A percentile compares a stretch with the other conserved stretches of the same genome.
These are phyloP conservation scores for Hysterium pulicare DNA, from an alignment of 2,329 filamentous ascomycete genomes.

Conservation along the genomic window DNA sequence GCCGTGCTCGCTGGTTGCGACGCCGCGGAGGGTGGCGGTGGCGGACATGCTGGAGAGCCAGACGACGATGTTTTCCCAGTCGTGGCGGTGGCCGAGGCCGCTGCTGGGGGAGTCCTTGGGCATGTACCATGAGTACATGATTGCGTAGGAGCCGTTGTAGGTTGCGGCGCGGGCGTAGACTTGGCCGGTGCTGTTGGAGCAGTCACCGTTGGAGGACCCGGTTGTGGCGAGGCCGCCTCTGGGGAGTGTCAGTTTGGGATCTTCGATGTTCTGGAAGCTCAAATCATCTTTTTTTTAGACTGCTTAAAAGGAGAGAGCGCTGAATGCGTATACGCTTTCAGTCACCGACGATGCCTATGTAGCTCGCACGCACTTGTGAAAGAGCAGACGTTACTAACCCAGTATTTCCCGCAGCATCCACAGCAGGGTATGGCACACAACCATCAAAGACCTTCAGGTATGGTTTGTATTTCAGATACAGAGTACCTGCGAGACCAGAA, in stretches of 20 bases:
- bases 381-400: slow-evolving; percentile 42
- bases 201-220: slow-evolving; percentile 40
- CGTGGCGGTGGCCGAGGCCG: slow-evolving; percentile 52
- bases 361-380: neutral
- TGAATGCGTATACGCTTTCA: neutral
- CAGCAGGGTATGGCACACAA: slow-evolving; percentile 62
- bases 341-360: neutral
- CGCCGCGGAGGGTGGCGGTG: slow-evolving; percentile 44
- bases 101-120: slow-evolving; percentile 47
- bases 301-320: neutral
- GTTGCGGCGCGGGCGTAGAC: slow-evolving; percentile 47
- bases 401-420: slow-evolving; percentile 56
- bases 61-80: slow-evolving; percentile 56
- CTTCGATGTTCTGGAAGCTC: neutral
- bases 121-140: slow-evolving; percentile 55
- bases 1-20: slow-evolving; percentile 53
- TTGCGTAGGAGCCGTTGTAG: slow-evolving; percentile 43
- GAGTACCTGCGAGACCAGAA: slow-evolving; percentile 41
- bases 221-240: slow-evolving; percentile 45
- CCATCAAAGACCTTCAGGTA: slow-evolving; percentile 55
- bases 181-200: slow-evolving; percentile 47
- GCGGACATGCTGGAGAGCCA: slow-evolving; percentile 45
- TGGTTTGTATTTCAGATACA: slow-evolving; percentile 57
- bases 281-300: neutral
- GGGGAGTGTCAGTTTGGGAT: slow-evolving; percentile 3